Percentiles rank a stretch among this genome's conserved stretches.
Evolutionary conservation across 179 eudicot genomes (phyloP).

Genomic region (Actinidia arguta): DNA sequence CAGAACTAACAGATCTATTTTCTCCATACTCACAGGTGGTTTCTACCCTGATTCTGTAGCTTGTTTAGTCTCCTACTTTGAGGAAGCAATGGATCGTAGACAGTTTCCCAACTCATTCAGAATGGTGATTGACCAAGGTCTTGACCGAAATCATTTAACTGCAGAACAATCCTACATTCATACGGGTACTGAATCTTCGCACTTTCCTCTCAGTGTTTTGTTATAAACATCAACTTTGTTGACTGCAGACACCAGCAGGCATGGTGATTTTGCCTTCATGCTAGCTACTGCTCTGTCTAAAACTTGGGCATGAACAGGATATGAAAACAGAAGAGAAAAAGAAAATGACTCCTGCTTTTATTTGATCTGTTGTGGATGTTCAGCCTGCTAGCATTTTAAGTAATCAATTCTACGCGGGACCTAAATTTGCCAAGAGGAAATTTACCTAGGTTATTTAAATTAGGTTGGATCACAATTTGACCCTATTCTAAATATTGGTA

Average conservation of each 20-base stretch:
- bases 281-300: neutral
- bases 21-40: conserved; percentile 22
- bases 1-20: neutral
- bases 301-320: neutral
- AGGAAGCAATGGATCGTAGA: conserved; percentile 32
- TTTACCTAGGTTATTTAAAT: neutral
- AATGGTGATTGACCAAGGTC: conserved; percentile 23
- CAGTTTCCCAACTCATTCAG: conserved; percentile 32
- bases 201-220: neutral
- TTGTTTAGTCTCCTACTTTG: conserved; percentile 13
- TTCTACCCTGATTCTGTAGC: conserved; percentile 3
- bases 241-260: neutral
- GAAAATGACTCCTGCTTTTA: neutral
- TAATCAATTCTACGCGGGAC: neutral
- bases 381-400: neutral
- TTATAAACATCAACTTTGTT: neutral
- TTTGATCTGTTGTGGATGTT: neutral
- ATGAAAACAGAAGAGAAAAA: neutral
- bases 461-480: neutral
- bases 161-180: conserved; percentile 28
- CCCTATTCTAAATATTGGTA: neutral
- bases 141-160: conserved; percentile 22
- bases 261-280: neutral
- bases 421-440: too few relatives aligned
- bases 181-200: conserved; percentile 16